Percentiles rank a stretch among this genome's conserved stretches.
phyloP scores from a whole-genome alignment of 805 yeast genomes.

The Myxozyma sirexii region DNA sequence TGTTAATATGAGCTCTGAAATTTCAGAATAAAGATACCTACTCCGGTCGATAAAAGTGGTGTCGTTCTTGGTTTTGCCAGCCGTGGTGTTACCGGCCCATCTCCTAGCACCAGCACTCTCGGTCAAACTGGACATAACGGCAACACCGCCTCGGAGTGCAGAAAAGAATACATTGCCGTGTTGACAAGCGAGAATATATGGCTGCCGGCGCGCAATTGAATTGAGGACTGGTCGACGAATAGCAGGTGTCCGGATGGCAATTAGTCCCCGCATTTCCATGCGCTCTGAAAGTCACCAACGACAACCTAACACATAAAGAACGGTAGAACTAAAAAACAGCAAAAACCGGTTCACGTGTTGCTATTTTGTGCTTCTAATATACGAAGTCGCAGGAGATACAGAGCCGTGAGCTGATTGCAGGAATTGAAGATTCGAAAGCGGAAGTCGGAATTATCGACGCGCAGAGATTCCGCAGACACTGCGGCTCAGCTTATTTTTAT shows the following conservation, averaged over 20 bases:
- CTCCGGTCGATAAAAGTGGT: conserved; percentile 12
- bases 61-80: conserved; percentile 1
- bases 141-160: neutral
- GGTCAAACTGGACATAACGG: neutral
- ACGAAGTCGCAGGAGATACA: too few relatives aligned
- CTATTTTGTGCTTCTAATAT: too few relatives aligned
- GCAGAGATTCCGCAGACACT: neutral
- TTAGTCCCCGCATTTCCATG: conserved; percentile 12
- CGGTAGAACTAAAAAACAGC: too few relatives aligned
- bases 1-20: too few relatives aligned
- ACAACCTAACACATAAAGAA: neutral
- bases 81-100: conserved; percentile 5
- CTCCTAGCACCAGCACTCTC: neutral
- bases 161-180: neutral
- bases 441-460: neutral
- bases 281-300: too few relatives aligned
- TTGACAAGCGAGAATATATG: neutral
- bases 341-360: too few relatives aligned
- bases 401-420: too few relatives aligned
- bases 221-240: neutral
- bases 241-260: conserved; percentile 6
- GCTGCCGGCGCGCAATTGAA: neutral
- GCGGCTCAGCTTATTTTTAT: neutral
- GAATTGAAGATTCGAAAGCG: neutral
- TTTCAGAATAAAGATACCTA: neutral